Base-by-base conservation (phyloP, 1,284 basidiomycete genomes). In the Psilocybe mexicana region DNA sequence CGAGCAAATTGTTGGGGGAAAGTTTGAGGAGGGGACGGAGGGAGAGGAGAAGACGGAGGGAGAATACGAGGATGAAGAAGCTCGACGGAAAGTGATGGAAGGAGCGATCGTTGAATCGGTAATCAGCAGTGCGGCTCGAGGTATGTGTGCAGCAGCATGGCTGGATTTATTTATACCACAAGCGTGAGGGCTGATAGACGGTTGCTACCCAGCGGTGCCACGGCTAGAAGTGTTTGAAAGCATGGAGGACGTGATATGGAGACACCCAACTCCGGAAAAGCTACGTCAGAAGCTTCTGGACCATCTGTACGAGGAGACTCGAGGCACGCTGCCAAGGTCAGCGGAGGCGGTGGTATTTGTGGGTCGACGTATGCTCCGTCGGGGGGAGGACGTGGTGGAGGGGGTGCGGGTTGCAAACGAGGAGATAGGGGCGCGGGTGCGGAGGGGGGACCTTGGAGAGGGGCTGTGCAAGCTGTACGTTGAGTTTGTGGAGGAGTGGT, bases 91-190 rank as follows among this genome's bases (percentile, higher is more conserved):
- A 51, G 84, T 92, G 65, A 79, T 91, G 77, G 74, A 84, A 44
- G 90, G 90, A 35, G 87, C 79, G 6, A 89, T 92, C 60, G 86
- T 90, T 49, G 84, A 81, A 67, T 80, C 85, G 43, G 88, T 87
- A 25, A 84, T 92, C 52, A 73, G 74, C 6, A 85, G 77, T 63
- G 90, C 88, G 42, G 80, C 76, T 10, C 78, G 84, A 84, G 87
- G 89, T 90, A 65, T 43, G 77, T 90, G 64, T 43, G 77, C 35
- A 43, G 49, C 47, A 35, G 36, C 43, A 33, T 47, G 47, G 55
- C 25, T 4, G 12, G 38, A n/a, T 57, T 36, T 36, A 23, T 57
- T 47, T 52, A 44, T 18, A 14, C 30, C 10, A 28, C 23, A 28
- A 28, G 48, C 43, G 48, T 65, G 44, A 62, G 58, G 30, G 30